Base-by-base conservation (phyloP, 306 rosid genomes). In the Ochetophila trinervis region DNA sequence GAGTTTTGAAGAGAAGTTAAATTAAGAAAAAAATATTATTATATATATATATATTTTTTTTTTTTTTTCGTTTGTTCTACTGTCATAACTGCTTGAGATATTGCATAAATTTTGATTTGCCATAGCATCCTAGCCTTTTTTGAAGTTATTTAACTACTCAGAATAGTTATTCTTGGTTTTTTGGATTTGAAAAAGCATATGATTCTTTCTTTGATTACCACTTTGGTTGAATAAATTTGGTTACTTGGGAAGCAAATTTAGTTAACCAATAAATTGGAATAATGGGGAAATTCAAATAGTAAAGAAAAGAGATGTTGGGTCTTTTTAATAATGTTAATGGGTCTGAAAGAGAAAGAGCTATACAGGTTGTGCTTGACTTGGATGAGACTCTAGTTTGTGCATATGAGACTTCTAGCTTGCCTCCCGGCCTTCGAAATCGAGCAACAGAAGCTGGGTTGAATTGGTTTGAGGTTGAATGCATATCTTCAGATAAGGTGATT, bases 331-430 rank as follows among this genome's bases (percentile, higher is more conserved):
- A 0, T 8, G 54, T 35, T 53, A 18, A 35, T 69, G 18, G 4
- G 55, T 62, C 30, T 64, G 72, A 65, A 16, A 34, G n/a, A 22
- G 35, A 5, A 9, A 51, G 54, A 69, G 49, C 18, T 34, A 7
- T 17, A 50, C 80, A 93, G 99, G 95, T 94, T 23, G 99, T 94
- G 71, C 91, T 94, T 47, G 97, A 94, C 82, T 76, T 94, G 78
- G 99, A 94, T 75, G 99, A 94, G 77, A 94, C 97, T 60, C 87
- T 94, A 8, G 85, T 94, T 42, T 88, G 99, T 72, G 96, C 99
- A 53, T 94, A 88, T 24, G 95, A 94, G 83, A 74, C 96, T 45
- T 86, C 91, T 23, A 81, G 91, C 73, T 75, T 90, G 78, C 95
- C 99, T 13, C 61, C 84, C 62, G 77, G 73, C 11, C 75, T 94